These are phyloP conservation scores for Aspergillus conjunctus DNA, from an alignment of 495 filamentous ascomycete genomes.

Conservation along the genomic window DNA sequence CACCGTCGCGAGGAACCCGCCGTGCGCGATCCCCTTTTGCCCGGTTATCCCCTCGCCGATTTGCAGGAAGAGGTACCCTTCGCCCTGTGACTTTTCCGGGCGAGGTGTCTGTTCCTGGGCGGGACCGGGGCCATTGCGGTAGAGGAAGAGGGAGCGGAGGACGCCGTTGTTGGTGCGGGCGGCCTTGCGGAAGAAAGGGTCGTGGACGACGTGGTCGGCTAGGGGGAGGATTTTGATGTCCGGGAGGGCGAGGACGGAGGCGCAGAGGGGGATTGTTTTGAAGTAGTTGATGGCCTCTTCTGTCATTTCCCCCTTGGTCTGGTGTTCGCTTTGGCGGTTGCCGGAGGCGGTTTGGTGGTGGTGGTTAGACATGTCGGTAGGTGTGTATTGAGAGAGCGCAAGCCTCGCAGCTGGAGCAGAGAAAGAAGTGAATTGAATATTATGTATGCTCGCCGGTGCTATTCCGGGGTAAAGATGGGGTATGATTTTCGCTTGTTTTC, in stretches of 20 bases:
- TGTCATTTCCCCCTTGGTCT: neutral
- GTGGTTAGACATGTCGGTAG: neutral
- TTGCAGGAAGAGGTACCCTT: slow-evolving; percentile 14
- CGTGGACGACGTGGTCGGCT: neutral
- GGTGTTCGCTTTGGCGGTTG: neutral
- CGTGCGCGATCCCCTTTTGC: slow-evolving; percentile 14
- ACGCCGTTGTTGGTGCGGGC: neutral
- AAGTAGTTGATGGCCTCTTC: neutral
- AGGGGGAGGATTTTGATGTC: neutral
- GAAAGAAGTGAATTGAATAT: no score
- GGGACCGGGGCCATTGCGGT: neutral
- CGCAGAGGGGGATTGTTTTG: neutral
- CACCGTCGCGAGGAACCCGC: slow-evolving; percentile 18
- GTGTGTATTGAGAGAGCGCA: no score
- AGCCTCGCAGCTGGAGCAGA: no score
- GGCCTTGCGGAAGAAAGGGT: neutral
- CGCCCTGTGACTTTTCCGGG: neutral
- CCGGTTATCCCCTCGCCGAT: slow-evolving; percentile 10
- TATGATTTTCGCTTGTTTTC: no score
- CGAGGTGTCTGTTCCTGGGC: neutral
- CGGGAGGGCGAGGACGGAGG: neutral
- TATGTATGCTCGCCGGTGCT: no score
- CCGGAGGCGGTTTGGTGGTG: neutral
- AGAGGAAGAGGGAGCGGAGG: neutral
- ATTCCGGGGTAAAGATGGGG: no score